A percentile compares a stretch with the other conserved stretches of the same genome.
Evolutionary conservation across 108 stramenopile genomes (phyloP).

Genomic region (Cylindrotheca closterium): DNA sequence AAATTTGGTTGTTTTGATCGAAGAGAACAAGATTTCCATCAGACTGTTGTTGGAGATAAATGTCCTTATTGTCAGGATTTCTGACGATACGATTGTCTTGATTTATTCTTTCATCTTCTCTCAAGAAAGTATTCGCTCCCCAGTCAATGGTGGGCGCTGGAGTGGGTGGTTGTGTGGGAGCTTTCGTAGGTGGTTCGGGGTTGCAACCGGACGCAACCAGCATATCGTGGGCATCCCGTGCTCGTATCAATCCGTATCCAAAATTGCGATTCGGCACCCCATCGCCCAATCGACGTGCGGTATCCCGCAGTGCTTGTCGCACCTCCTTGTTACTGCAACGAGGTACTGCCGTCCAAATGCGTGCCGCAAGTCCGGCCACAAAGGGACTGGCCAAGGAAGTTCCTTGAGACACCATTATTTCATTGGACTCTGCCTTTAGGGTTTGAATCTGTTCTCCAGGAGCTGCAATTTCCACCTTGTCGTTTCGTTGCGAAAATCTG

Average conservation of each 20-base stretch:
- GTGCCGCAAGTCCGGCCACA: conserved; percentile 71
- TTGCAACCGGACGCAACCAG: too few relatives aligned
- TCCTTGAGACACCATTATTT: conserved; percentile 13
- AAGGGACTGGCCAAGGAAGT: conserved; percentile 68
- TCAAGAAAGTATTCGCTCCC: too few relatives aligned
- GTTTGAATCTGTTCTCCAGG: conserved; percentile 48
- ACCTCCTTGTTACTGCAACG: conserved; percentile 49
- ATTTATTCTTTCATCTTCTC: too few relatives aligned
- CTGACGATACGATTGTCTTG: too few relatives aligned
- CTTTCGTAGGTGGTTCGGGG: too few relatives aligned
- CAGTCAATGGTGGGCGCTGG: too few relatives aligned
- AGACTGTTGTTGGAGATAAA: background rate
- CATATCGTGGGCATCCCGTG: conserved; percentile 20
- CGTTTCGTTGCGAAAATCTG: conserved; percentile 23
- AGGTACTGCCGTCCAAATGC: conserved; percentile 46
- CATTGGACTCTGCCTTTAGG: background rate
- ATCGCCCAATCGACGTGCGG: conserved; percentile 17
- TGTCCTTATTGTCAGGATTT: too few relatives aligned
- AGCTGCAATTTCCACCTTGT: conserved; percentile 51
- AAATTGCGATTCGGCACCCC: conserved; percentile 10
- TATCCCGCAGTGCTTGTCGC: conserved; percentile 31
- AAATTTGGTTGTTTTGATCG: background rate
- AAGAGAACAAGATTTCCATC: background rate
- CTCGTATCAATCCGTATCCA: conserved; percentile 28
- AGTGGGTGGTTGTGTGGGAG: too few relatives aligned